These are phyloP conservation scores for Ehretia macrophylla DNA, from an alignment of 257 asterid genomes.

Conservation along the genomic window DNA sequence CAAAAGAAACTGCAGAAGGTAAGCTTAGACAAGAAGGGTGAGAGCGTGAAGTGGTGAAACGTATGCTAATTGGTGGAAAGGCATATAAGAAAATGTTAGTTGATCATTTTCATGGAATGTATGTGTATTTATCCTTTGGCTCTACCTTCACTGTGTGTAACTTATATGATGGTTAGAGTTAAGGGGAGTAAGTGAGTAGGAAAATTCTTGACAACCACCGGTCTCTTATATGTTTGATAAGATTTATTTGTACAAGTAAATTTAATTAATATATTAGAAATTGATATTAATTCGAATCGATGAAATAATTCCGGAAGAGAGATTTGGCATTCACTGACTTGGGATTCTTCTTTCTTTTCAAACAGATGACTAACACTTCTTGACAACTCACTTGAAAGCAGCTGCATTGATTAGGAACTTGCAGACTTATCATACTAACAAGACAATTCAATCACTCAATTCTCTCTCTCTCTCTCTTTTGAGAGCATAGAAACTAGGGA, in stretches of 20 bases:
- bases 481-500: not conserved
- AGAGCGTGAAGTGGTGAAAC: too few relatives aligned
- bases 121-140: too few relatives aligned
- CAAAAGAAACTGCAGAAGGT: not conserved
- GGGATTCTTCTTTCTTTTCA: conserved; percentile 4
- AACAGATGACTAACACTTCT: not conserved
- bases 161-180: too few relatives aligned
- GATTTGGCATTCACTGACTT: not conserved
- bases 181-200: too few relatives aligned
- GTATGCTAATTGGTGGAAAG: not conserved
- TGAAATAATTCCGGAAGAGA: too few relatives aligned
- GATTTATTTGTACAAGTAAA: too few relatives aligned
- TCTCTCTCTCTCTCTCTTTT: not conserved
- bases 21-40: not conserved
- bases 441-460: not conserved
- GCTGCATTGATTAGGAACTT: not conserved
- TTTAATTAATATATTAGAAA: too few relatives aligned
- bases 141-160: too few relatives aligned
- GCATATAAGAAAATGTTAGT: not conserved
- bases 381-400: not conserved
- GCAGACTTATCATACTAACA: not conserved
- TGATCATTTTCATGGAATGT: not conserved
- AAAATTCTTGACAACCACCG: too few relatives aligned
- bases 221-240: too few relatives aligned
- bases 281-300: too few relatives aligned